Percentiles rank a stretch among this genome's conserved stretches.
phyloP scores from a whole-genome alignment of 768 basidiomycete species.

The Boletus rex-veris region DNA sequence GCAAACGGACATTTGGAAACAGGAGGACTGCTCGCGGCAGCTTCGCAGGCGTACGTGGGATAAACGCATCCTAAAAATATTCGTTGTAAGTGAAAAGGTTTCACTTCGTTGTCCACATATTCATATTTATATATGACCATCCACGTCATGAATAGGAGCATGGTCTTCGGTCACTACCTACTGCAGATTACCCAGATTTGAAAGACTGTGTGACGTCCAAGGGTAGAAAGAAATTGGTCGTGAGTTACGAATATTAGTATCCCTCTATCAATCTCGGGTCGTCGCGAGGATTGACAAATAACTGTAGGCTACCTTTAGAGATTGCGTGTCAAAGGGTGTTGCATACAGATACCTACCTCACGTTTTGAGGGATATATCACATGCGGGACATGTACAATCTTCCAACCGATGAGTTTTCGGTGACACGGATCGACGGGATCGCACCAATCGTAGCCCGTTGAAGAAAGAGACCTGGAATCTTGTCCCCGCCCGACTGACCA shows the following conservation, averaged over 20 bases:
- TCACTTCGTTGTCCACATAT: no score
- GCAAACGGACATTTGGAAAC: neutral
- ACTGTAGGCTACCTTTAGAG: neutral
- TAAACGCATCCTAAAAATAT: conserved; percentile 1
- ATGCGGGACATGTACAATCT: neutral
- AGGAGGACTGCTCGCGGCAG: neutral
- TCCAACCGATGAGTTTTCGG: no score
- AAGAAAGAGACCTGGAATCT: no score
- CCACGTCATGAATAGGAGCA: neutral
- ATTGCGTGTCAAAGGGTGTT: neutral
- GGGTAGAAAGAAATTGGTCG: conserved; percentile 1
- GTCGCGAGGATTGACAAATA: no score
- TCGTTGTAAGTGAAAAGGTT: neutral
- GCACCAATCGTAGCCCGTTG: no score
- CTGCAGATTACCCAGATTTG: no score
- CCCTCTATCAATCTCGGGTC: no score
- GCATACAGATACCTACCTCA: neutral
- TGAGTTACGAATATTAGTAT: neutral
- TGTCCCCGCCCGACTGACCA: no score
- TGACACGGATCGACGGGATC: no score
- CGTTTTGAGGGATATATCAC: neutral
- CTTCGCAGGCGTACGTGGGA: neutral
- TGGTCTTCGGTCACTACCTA: conserved; percentile 1
- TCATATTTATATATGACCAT: no score
- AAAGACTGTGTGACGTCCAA: neutral